Evolutionary conservation across 306 rosid species (phyloP).

Genomic region (Trifolium fragiferum): DNA sequence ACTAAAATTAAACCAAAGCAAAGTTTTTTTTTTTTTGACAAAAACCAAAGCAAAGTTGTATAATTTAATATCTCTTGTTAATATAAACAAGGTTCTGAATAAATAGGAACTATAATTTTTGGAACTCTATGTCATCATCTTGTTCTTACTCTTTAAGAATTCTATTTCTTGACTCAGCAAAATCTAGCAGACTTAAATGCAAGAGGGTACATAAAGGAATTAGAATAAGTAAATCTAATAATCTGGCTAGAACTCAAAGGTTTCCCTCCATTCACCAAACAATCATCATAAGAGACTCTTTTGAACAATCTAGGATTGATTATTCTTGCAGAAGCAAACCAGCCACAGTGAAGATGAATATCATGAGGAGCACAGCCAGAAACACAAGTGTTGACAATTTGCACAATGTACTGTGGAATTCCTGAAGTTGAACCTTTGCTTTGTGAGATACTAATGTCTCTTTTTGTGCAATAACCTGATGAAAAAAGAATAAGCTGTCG

Average conservation of each 20-base stretch:
- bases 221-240: conserved; percentile 68
- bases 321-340: conserved; percentile 75
- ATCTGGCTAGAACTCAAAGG: conserved; percentile 50
- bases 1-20: not conserved
- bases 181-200: conserved; percentile 62
- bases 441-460: conserved; percentile 73
- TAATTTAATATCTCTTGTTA: conserved; percentile 20
- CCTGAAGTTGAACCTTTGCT: conserved; percentile 57
- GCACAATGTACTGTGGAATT: conserved; percentile 65
- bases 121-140: too few relatives aligned
- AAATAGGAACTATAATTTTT: not conserved
- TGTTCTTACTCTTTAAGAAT: too few relatives aligned
- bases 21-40: too few relatives aligned
- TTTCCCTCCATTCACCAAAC: conserved; percentile 71
- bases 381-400: conserved; percentile 70
- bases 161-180: conserved; percentile 51
- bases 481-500: not conserved
- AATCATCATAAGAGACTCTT: conserved; percentile 66
- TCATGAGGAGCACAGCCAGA: conserved; percentile 61
- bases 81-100: conserved; percentile 22
- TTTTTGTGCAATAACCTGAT: conserved; percentile 57
- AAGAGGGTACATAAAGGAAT: conserved; percentile 69
- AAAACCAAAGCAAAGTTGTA: not conserved
- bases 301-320: conserved; percentile 63
- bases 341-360: conserved; percentile 72